Evolutionary conservation across 768 basidiomycete species (phyloP), one percentile per base, ranked within the genome.

Genomic region (Hypsizygus marmoreus): DNA sequence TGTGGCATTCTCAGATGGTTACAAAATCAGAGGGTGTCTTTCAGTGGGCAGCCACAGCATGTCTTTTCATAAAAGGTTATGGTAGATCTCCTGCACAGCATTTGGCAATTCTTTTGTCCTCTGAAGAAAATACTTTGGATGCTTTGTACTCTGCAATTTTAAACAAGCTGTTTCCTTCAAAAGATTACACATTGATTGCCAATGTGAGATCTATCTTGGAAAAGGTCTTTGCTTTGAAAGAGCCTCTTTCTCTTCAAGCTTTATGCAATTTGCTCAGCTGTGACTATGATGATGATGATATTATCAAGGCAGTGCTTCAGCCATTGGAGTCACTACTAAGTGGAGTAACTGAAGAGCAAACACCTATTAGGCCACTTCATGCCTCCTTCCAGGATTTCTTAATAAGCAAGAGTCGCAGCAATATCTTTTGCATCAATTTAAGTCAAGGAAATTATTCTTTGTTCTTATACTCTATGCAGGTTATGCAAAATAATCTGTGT

Each of bases 21-120:
- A 6, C 26, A 17, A 40, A 26, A 11, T 24, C 40, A n/a, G 40
- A 20, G 13, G 40, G 40, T 12, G 17, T 40, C 10, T 40, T 40
- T 20, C 40, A 40, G 28, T 40, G 40, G 40, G 40, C 40, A 29
- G 2, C 17, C 11, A 40, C 40, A 14, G 40, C 40, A n/a, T 40
- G 40, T 28, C 23, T 12, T 4, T 14, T 20, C 19, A 16, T 40
- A 6, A 6, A 14, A 6, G 12, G 30, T 12, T 12, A 12, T 4
- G 40, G 40, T 2, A 8, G 6, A 11, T 11, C 19, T 13, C 40
- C 40, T 10, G 8, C 9, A 7, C n/a, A 40, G 11, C 16, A 12
- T 16, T 26, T 40, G 14, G 25, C 14, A 6, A 1, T 5, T 23
- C n/a, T 36, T 2, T 8, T 36, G 17, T 36, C 35, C 19, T 17